phyloP scores from a whole-genome alignment of 768 basidiomycete species.

The Phaffia tasmanica region DNA sequence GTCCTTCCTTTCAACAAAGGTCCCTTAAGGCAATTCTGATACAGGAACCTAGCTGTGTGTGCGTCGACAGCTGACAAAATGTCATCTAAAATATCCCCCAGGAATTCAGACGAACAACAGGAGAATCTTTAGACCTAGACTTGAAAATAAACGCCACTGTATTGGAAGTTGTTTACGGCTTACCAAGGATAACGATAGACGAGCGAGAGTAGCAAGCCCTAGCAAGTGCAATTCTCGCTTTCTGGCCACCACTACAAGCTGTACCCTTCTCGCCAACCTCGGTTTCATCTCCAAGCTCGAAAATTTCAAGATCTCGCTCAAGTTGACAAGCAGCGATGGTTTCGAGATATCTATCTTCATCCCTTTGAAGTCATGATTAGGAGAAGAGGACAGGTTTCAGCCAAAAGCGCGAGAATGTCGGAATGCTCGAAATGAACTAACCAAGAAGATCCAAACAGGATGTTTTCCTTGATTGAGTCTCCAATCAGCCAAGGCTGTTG shows the following conservation, averaged over 20 bases:
- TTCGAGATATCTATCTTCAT: slow-evolving; percentile 59
- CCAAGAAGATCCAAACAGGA: slow-evolving; percentile 20
- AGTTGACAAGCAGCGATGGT: slow-evolving; percentile 73
- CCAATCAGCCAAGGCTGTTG: slow-evolving; percentile 22
- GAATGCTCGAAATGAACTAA: not conserved
- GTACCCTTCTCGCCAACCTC: slow-evolving; percentile 30
- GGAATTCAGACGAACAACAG: not conserved
- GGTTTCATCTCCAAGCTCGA: slow-evolving; percentile 66
- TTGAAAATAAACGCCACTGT: slow-evolving; percentile 12
- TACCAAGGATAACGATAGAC: slow-evolving; percentile 22
- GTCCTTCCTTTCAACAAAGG: slow-evolving; percentile 66
- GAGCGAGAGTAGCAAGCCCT: slow-evolving; percentile 15
- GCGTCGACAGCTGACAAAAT: slow-evolving; percentile 53
- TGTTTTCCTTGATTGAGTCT: slow-evolving; percentile 18
- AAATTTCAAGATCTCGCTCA: slow-evolving; percentile 54
- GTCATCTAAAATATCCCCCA: no score
- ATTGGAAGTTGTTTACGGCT: slow-evolving; percentile 30
- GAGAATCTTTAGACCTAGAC: slow-evolving; percentile 22
- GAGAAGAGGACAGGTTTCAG: no score
- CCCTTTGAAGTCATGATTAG: slow-evolving; percentile 24
- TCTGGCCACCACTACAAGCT: slow-evolving; percentile 43
- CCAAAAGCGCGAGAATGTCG: no score
- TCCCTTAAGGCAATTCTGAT: slow-evolving; percentile 65
- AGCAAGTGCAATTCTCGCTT: slow-evolving; percentile 39
- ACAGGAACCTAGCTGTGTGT: slow-evolving; percentile 71